Evolutionary conservation across 2,329 filamentous ascomycete species (phyloP).

Genomic region (Cercospora sp.): DNA sequence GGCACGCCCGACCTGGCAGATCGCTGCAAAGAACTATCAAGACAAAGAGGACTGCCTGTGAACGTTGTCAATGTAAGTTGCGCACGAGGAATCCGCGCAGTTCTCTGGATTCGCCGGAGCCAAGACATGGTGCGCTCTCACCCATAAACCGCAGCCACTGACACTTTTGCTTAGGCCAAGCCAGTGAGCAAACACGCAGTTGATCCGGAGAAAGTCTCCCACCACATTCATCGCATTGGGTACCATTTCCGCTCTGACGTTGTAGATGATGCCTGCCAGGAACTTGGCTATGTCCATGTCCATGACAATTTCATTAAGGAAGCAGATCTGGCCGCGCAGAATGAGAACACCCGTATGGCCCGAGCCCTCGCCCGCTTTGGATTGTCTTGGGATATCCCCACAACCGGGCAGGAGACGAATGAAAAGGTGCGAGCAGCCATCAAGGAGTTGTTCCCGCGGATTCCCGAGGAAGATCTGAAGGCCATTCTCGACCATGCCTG

Average conservation of each 20-base stretch:
- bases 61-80: conserved; percentile 61
- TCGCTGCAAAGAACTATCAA: conserved; percentile 61
- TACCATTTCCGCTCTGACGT: conserved; percentile 64
- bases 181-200: conserved; percentile 24
- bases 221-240: conserved; percentile 62
- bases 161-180: conserved; percentile 25
- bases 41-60: conserved; percentile 55
- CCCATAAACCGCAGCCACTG: conserved; percentile 12
- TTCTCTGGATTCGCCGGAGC: background rate
- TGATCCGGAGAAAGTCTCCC: conserved; percentile 47
- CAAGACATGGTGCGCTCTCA: conserved; percentile 8
- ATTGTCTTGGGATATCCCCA: conserved; percentile 25
- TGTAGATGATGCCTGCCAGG: conserved; percentile 57
- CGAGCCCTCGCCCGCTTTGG: conserved; percentile 40
- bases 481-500: conserved; percentile 62
- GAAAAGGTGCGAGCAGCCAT: conserved; percentile 60
- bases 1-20: conserved; percentile 61
- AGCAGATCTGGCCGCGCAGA: conserved; percentile 28
- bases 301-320: conserved; percentile 32
- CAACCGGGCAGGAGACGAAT: conserved; percentile 38
- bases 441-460: conserved; percentile 63
- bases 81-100: background rate
- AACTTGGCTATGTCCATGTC: conserved; percentile 50
- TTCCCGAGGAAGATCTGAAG: conserved; percentile 58
- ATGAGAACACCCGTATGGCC: conserved; percentile 34